phyloP scores from a whole-genome alignment of 164 flowering plant species.

The Piper longum region DNA sequence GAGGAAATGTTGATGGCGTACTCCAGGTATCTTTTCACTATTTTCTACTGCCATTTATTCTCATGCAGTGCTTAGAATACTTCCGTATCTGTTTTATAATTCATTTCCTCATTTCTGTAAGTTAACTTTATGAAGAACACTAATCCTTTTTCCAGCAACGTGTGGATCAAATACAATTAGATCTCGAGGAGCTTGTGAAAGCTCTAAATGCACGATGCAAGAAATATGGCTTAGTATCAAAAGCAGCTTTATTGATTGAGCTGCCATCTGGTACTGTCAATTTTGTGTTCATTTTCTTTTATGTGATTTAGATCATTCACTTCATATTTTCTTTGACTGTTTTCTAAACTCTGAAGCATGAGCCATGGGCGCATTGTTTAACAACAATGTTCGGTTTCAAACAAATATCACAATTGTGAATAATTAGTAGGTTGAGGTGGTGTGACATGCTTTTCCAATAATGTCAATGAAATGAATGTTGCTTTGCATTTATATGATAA shows the following conservation, averaged over 20 bases:
- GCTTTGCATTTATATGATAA: too few relatives aligned
- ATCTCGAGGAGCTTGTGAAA: constrained; percentile 72
- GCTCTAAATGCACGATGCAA: constrained; percentile 83
- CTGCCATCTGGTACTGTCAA: constrained; percentile 73
- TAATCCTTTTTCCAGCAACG: constrained; percentile 33
- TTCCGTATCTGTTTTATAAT: too few relatives aligned
- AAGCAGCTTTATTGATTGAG: constrained; percentile 66
- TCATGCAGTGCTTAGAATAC: neutral
- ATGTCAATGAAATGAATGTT: too few relatives aligned
- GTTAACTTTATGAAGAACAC: neutral
- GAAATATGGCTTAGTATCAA: constrained; percentile 67
- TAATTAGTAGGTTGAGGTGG: neutral
- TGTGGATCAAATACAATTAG: constrained; percentile 63
- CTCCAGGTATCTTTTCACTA: constrained; percentile 43
- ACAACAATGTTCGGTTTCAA: too few relatives aligned
- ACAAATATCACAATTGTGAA: neutral
- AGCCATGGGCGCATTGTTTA: constrained; percentile 4
- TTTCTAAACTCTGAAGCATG: neutral
- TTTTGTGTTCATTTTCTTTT: neutral
- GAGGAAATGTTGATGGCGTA: constrained; percentile 41
- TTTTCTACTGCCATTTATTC: neutral
- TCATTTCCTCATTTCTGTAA: neutral
- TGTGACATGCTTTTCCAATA: too few relatives aligned
- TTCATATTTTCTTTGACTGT: neutral
- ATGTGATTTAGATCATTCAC: neutral